phyloP scores from a whole-genome alignment of 768 basidiomycete species.

The Favolaschia claudopus region DNA sequence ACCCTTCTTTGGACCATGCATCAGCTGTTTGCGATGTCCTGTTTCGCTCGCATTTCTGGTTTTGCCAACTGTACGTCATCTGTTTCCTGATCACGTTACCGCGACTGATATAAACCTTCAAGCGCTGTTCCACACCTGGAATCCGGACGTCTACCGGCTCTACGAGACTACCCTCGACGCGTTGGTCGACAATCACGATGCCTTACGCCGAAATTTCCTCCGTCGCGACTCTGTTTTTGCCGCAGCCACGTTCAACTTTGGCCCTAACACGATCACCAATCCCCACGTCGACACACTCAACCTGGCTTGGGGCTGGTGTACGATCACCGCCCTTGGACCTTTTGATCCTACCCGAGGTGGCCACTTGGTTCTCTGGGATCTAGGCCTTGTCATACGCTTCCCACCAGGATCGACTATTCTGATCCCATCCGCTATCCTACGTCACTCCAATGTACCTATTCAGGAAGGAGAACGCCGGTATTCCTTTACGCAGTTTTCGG shows the following conservation, averaged over 20 bases:
- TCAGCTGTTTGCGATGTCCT: background rate
- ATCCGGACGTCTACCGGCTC: background rate
- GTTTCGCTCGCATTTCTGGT: background rate
- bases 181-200: background rate
- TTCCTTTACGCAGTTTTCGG: slow-evolving; percentile 31
- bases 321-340: slow-evolving; percentile 23
- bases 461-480: slow-evolving; percentile 12
- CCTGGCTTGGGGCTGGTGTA: background rate
- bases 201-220: background rate
- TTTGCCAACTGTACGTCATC: background rate
- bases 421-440: slow-evolving; percentile 31
- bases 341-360: slow-evolving; percentile 31
- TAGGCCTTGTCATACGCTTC: slow-evolving; percentile 27
- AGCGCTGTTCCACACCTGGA: background rate
- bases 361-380: slow-evolving; percentile 34
- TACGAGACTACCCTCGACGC: background rate
- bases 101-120: too few relatives aligned
- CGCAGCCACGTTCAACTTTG: background rate
- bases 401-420: slow-evolving; percentile 29
- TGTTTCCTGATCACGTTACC: too few relatives aligned
- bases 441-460: slow-evolving; percentile 27
- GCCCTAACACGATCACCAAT: background rate
- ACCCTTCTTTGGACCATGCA: background rate
- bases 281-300: background rate
- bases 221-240: background rate